Percentiles rank a stretch among this genome's conserved stretches.
Conservation (phyloP, 2,329 filamentous ascomycete genomes). For the Xylaria polymorpha region DNA sequence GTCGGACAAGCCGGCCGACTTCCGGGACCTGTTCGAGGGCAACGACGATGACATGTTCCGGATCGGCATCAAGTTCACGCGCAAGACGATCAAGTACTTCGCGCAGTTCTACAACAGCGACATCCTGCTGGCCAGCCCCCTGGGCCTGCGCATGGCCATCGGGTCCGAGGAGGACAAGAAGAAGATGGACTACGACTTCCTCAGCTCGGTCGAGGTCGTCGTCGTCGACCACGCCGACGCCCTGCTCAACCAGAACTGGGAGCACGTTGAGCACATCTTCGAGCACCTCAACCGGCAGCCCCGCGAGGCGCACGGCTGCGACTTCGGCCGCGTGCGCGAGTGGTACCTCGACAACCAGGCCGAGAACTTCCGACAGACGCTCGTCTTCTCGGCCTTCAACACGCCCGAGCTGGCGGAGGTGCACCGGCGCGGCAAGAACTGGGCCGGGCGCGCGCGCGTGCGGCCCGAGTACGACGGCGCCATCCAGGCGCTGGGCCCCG, state of each 20-base stretch:
- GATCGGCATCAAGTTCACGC: conserved; percentile 94
- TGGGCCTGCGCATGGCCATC: conserved; percentile 91
- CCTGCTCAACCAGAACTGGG: conserved; percentile 98
- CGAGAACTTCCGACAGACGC: conserved; percentile 83
- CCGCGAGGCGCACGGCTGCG: conserved; percentile 88
- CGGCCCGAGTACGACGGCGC: conserved; percentile 75
- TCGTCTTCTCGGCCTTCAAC: conserved; percentile 83
- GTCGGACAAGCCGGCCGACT: conserved; percentile 83
- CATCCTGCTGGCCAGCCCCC: conserved; percentile 89
- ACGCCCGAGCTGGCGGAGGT: conserved; percentile 89
- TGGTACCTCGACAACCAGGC: conserved; percentile 96
- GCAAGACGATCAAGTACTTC: conserved; percentile 95
- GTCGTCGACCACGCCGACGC: conserved; percentile 93
- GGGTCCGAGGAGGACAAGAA: conserved; percentile 76
- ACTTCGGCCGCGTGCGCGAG: conserved; percentile 87
- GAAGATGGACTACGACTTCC: conserved; percentile 85
- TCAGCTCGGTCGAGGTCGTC: conserved; percentile 92
- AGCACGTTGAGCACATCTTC: conserved; percentile 92
- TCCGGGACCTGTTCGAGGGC: conserved; percentile 87
- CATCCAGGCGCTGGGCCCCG: conserved; percentile 74
- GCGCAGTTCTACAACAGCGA: conserved; percentile 96
- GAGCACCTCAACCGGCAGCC: conserved; percentile 92
- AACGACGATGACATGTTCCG: conserved; percentile 99
- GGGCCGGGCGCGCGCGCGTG: conserved; percentile 81
- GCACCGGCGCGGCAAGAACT: conserved; percentile 83